These are phyloP conservation scores for Lepidopterella palustris DNA, from an alignment of 495 filamentous ascomycete genomes.

Conservation along the genomic window DNA sequence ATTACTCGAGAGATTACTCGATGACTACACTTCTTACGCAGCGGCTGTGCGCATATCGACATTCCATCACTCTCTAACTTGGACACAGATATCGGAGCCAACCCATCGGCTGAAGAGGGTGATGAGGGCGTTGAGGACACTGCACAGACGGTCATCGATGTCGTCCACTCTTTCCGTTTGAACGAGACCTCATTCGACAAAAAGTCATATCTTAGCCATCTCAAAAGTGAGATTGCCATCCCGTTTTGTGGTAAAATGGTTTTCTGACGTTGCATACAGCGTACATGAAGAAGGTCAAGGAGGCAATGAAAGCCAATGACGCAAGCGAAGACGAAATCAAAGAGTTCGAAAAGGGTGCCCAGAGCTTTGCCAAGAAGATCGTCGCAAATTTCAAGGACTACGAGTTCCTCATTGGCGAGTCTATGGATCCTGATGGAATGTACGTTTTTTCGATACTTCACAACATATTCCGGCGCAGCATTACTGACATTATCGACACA, in stretches of 20 bases:
- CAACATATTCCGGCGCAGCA: neutral
- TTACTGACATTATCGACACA: constrained; percentile 35
- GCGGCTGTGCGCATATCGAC: too few relatives aligned
- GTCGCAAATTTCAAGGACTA: constrained; percentile 83
- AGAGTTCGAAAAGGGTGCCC: constrained; percentile 68
- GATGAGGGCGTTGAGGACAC: constrained; percentile 66
- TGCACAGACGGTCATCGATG: constrained; percentile 78
- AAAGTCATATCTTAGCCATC: constrained; percentile 67
- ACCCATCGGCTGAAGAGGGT: constrained; percentile 87
- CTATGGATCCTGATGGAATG: constrained; percentile 91
- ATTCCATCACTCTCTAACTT: constrained; percentile 6
- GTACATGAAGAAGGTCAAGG: constrained; percentile 86
- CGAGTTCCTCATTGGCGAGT: constrained; percentile 87
- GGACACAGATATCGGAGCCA: constrained; percentile 76
- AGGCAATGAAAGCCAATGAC: constrained; percentile 54
- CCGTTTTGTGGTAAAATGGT: neutral
- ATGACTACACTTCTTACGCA: too few relatives aligned
- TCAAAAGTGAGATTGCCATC: constrained; percentile 86
- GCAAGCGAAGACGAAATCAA: constrained; percentile 58
- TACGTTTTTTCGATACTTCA: constrained; percentile 36
- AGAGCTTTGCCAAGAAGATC: constrained; percentile 68
- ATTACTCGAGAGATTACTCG: too few relatives aligned
- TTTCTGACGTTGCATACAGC: constrained; percentile 39
- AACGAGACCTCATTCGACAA: constrained; percentile 73
- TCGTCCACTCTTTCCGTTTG: constrained; percentile 88